phyloP scores from a whole-genome alignment of 202 grass and related monocot species.

The Bolboschoenoplectus hybrid region DNA sequence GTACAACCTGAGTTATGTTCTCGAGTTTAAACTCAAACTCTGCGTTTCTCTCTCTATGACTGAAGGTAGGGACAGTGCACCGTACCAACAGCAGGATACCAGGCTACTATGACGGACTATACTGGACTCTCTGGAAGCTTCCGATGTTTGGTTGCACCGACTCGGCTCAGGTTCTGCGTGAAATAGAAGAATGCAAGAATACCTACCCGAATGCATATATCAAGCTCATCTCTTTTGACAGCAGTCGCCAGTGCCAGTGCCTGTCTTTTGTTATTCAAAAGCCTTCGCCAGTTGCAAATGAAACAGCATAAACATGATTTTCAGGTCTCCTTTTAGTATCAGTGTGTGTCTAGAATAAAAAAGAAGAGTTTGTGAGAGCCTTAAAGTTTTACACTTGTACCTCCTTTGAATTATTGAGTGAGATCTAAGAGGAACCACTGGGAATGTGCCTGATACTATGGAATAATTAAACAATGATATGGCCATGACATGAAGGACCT shows the following conservation, averaged over 20 bases:
- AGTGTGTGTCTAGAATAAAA: constrained; percentile 25
- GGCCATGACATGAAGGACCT: too few species aligned
- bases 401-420: background rate
- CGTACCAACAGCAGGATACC: constrained; percentile 63
- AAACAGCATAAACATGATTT: constrained; percentile 18
- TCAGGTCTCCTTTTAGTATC: background rate
- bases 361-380: background rate
- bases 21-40: constrained; percentile 16
- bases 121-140: constrained; percentile 78
- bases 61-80: constrained; percentile 49
- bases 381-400: background rate
- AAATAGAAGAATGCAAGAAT: constrained; percentile 55
- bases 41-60: background rate
- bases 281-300: constrained; percentile 32
- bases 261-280: constrained; percentile 70
- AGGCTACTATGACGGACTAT: constrained; percentile 69
- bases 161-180: constrained; percentile 44
- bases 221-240: constrained; percentile 62
- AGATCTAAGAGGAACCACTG: background rate
- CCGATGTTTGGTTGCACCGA: constrained; percentile 77
- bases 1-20: background rate
- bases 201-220: constrained; percentile 62
- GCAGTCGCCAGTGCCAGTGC: constrained; percentile 62
- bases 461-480: constrained; percentile 25
- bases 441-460: background rate